Evolutionary conservation across 768 basidiomycete species (phyloP).

Genomic region (Mycena metata): DNA sequence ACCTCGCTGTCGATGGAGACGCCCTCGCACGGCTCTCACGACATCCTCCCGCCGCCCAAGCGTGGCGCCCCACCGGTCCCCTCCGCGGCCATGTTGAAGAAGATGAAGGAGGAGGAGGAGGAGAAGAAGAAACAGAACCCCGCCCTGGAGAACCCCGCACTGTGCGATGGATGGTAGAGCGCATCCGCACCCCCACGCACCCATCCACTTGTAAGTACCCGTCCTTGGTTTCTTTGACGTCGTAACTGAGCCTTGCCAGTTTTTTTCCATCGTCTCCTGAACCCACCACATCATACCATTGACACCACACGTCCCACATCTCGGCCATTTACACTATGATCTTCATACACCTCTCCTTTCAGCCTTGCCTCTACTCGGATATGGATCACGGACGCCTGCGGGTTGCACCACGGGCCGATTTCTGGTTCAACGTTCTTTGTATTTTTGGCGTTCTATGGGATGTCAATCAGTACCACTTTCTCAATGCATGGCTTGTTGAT

Average conservation of each 20-base stretch:
- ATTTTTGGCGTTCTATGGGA: no score
- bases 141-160: constrained; percentile 24
- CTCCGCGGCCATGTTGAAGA: no score
- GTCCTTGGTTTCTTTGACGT: neutral
- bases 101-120: constrained; percentile 5
- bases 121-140: neutral
- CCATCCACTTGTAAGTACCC: neutral
- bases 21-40: constrained; percentile 33
- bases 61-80: constrained; percentile 32
- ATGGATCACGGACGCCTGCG: no score
- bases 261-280: neutral
- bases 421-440: neutral
- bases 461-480: no score
- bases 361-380: neutral
- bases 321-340: no score
- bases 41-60: constrained; percentile 34
- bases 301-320: neutral
- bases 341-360: neutral
- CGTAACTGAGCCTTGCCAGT: no score
- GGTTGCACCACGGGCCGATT: no score
- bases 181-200: neutral
- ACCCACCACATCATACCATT: neutral
- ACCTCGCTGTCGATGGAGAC: constrained; percentile 32
- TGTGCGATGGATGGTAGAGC: constrained; percentile 36
- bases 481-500: no score